A percentile compares a stretch with the other conserved stretches of the same genome.
Conservation (phyloP, 108 stramenopile species). For the Cyclotella sp. region DNA sequence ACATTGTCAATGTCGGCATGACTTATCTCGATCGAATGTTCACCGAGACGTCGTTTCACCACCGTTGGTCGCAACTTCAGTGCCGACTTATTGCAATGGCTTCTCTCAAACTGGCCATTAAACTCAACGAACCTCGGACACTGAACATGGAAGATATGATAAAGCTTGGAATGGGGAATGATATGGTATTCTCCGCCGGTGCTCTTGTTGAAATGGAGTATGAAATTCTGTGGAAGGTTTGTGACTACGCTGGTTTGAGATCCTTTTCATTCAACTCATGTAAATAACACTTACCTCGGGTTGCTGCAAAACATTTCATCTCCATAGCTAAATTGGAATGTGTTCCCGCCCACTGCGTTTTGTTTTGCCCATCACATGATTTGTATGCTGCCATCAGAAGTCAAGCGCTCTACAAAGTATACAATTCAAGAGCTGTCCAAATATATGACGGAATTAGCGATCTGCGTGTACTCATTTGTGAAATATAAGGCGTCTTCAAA, state of each 20-base stretch:
- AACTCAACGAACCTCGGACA: conserved; percentile 45
- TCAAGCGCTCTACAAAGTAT: conserved; percentile 29
- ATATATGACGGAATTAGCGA: conserved; percentile 48
- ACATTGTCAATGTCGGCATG: conserved; percentile 38
- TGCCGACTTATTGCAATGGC: conserved; percentile 37
- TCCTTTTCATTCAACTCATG: not conserved
- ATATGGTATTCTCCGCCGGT: conserved; percentile 4
- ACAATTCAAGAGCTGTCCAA: conserved; percentile 44
- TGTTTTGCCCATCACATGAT: conserved; percentile 45
- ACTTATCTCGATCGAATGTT: conserved; percentile 46
- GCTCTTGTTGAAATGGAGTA: conserved; percentile 38
- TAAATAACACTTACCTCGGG: not conserved
- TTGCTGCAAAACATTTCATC: not conserved
- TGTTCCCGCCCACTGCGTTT: conserved; percentile 38
- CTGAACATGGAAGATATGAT: conserved; percentile 49
- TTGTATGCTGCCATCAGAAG: conserved; percentile 40
- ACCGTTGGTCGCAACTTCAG: conserved; percentile 27
- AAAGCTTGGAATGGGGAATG: conserved; percentile 27
- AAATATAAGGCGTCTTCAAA: conserved; percentile 34
- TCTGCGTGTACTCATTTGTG: conserved; percentile 48
- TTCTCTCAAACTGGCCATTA: conserved; percentile 43
- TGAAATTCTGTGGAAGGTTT: conserved; percentile 31
- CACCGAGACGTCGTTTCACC: conserved; percentile 34
- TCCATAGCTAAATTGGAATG: conserved; percentile 29
- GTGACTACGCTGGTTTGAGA: not conserved